Percentiles rank a stretch among this genome's conserved stretches.
Conservation (phyloP, 768 basidiomycete genomes). For the Clathrus columnatus region DNA sequence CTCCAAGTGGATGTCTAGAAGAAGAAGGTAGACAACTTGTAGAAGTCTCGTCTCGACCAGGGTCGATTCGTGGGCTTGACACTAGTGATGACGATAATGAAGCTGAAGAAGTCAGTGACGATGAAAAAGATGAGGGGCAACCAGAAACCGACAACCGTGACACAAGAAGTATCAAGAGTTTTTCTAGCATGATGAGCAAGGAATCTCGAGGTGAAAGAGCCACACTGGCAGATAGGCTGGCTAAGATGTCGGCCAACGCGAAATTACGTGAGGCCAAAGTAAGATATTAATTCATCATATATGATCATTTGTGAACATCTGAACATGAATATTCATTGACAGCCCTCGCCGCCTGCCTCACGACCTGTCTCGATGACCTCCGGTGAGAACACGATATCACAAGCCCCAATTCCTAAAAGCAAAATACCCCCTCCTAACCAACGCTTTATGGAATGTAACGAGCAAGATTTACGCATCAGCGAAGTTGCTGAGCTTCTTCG, state of each 20-base stretch:
- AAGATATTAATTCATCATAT: slow-evolving; percentile 7
- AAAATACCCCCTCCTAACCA: slow-evolving; percentile 53
- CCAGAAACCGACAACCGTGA: slow-evolving; percentile 38
- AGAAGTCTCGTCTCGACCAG: slow-evolving; percentile 46
- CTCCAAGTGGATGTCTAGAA: slow-evolving; percentile 20
- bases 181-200: slow-evolving; percentile 72
- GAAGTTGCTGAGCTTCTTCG: slow-evolving; percentile 74
- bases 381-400: slow-evolving; percentile 15
- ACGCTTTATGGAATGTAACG: slow-evolving; percentile 62
- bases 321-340: slow-evolving; percentile 25
- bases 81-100: slow-evolving; percentile 19
- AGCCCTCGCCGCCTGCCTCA: slow-evolving; percentile 33
- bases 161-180: slow-evolving; percentile 72
- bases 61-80: slow-evolving; percentile 33
- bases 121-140: slow-evolving; percentile 21
- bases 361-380: slow-evolving; percentile 22
- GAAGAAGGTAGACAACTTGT: slow-evolving; percentile 46
- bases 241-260: slow-evolving; percentile 52
- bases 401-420: slow-evolving; percentile 26
- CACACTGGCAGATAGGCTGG: slow-evolving; percentile 75
- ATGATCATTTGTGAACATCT: neutral
- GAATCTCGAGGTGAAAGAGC: slow-evolving; percentile 42
- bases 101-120: slow-evolving; percentile 14
- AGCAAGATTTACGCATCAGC: slow-evolving; percentile 69
- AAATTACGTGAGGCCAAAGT: slow-evolving; percentile 4